Conservation (phyloP, 78 protist species). For the Monocercomonoides exilis region DNA sequence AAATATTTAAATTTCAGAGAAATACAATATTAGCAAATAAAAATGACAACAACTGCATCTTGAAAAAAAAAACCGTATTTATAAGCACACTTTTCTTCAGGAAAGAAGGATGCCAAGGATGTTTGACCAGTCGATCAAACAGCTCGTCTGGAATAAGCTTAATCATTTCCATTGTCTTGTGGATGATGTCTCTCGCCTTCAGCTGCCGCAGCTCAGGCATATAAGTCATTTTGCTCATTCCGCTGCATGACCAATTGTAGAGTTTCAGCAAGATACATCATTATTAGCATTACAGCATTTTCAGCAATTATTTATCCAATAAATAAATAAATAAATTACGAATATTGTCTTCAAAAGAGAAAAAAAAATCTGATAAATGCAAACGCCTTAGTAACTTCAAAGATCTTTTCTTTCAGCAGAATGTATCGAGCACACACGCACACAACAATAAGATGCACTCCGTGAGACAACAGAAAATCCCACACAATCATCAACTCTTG, state of each 20-base stretch:
- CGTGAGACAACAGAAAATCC: slow-evolving; percentile 67
- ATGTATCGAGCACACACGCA: slow-evolving; percentile 49
- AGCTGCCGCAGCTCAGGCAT: background rate
- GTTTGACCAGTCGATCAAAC: background rate
- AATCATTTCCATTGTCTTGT: background rate
- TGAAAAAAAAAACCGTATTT: too few relatives aligned
- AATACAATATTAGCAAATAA: too few relatives aligned
- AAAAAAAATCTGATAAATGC: too few relatives aligned
- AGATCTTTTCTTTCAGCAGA: slow-evolving; percentile 37
- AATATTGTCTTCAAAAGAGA: too few relatives aligned
- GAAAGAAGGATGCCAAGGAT: slow-evolving; percentile 2
- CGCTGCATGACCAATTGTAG: too few relatives aligned
- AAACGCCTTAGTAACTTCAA: slow-evolving; percentile 2
- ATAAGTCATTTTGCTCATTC: background rate
- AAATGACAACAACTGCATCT: too few relatives aligned
- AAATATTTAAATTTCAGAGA: too few relatives aligned
- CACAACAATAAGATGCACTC: slow-evolving; percentile 50
- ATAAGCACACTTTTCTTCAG: too few relatives aligned
- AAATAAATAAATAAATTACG: too few relatives aligned
- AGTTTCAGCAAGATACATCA: too few relatives aligned
- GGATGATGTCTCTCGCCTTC: background rate
- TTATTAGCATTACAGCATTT: too few relatives aligned
- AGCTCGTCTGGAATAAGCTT: background rate
- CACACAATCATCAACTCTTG: slow-evolving; percentile 52
- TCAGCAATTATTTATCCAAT: too few relatives aligned